These are phyloP conservation scores for Saposhnikovia divaricata DNA, from an alignment of 129 eudicot genomes.

Conservation along the genomic window DNA sequence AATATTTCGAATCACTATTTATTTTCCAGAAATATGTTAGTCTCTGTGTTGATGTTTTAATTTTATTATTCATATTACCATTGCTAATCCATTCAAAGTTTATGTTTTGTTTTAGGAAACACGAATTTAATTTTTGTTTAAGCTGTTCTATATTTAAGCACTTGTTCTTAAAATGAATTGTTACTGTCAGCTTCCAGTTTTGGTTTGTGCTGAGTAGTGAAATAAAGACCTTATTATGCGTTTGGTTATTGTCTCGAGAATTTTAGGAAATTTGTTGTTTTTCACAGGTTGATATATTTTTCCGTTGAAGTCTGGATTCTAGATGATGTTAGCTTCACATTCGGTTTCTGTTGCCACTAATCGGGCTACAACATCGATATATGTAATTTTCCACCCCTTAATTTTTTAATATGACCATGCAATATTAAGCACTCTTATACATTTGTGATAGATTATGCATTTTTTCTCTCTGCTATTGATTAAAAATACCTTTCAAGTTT, in stretches of 20 bases:
- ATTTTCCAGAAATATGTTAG: background rate
- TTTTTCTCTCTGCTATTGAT: background rate
- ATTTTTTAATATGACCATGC: background rate
- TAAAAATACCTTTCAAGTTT: no score
- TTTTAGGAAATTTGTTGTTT: background rate
- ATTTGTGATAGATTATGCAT: background rate
- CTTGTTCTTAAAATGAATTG: background rate
- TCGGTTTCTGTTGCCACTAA: conserved; percentile 23
- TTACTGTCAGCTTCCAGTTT: background rate
- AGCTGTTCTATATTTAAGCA: background rate
- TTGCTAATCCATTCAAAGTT: background rate
- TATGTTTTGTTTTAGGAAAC: background rate
- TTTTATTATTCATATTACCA: background rate
- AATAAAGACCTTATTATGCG: background rate
- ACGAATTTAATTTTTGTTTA: background rate
- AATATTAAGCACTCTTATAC: background rate
- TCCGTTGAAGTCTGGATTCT: conserved; percentile 1
- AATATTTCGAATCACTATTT: background rate
- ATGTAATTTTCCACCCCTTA: conserved; percentile 22
- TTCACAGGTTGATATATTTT: conserved; percentile 16
- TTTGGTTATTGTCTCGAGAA: background rate
- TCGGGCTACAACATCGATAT: conserved; percentile 22
- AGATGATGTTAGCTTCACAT: conserved; percentile 38
- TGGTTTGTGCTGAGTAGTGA: background rate
- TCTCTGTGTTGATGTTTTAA: background rate